Evolutionary conservation across 1,139 yeast genomes (phyloP).

Genomic region (Kodamaea suecica): DNA sequence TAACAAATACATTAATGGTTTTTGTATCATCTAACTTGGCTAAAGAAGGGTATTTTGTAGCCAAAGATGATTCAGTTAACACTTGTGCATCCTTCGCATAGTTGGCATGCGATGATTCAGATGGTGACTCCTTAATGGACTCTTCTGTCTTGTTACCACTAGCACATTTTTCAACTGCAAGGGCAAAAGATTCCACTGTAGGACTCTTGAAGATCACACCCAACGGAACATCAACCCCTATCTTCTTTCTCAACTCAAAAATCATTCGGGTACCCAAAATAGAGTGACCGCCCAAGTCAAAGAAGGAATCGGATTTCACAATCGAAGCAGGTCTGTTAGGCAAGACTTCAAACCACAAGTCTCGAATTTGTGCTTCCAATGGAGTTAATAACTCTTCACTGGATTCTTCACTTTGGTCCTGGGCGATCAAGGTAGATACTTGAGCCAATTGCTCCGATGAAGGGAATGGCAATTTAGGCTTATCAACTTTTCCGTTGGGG

Average conservation of each 20-base stretch:
- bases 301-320: conserved; percentile 81
- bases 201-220: conserved; percentile 90
- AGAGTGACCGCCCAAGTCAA: conserved; percentile 97
- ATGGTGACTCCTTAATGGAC: conserved; percentile 11
- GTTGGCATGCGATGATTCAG: conserved; percentile 32
- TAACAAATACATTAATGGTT: conserved; percentile 68
- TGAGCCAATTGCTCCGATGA: conserved; percentile 78
- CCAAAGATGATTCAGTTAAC: conserved; percentile 47
- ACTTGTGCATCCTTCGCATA: conserved; percentile 76
- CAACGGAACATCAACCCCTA: conserved; percentile 79
- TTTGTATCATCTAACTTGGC: conserved; percentile 28
- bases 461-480: conserved; percentile 95
- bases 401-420: conserved; percentile 22
- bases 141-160: conserved; percentile 21
- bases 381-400: conserved; percentile 50
- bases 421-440: conserved; percentile 49
- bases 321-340: conserved; percentile 83
- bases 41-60: conserved; percentile 33
- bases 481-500: conserved; percentile 98
- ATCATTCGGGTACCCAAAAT: conserved; percentile 97
- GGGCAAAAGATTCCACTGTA: conserved; percentile 74
- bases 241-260: conserved; percentile 77
- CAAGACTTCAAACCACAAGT: conserved; percentile 80
- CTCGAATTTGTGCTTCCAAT: conserved; percentile 66
- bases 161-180: conserved; percentile 58